These are phyloP conservation scores for Tagetes patula DNA, from an alignment of 129 eudicot species.

Conservation along the genomic window DNA sequence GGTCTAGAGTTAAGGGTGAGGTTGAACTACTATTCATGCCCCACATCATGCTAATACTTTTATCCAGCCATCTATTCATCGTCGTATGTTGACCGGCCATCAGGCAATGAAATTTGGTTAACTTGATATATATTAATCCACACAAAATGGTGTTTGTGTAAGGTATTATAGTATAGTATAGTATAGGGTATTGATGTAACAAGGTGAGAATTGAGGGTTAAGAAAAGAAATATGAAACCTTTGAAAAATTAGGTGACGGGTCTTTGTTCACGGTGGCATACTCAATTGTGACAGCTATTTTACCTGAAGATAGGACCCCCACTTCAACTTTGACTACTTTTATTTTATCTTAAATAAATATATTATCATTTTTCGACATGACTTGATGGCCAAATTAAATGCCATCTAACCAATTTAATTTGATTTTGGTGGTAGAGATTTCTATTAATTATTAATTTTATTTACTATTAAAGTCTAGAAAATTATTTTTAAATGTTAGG, in stretches of 20 bases:
- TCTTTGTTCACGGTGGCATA: conserved; percentile 42
- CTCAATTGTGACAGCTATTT: conserved; percentile 47
- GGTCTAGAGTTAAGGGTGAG: no score
- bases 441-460: background rate
- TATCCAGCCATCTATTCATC: no score
- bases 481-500: no score
- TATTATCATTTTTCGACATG: background rate
- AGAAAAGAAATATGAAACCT: background rate
- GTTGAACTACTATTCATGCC: no score
- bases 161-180: background rate
- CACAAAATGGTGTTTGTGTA: background rate
- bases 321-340: conserved; percentile 30
- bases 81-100: no score
- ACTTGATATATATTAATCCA: no score
- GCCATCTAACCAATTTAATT: conserved; percentile 19
- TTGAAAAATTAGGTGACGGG: conserved; percentile 31
- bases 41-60: no score
- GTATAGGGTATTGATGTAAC: background rate
- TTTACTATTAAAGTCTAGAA: no score
- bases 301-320: conserved; percentile 36
- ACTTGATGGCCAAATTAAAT: conserved; percentile 31
- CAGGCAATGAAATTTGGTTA: no score
- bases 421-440: background rate
- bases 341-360: background rate
- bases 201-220: background rate